A percentile compares a stretch with the other conserved stretches of the same genome.
These are phyloP conservation scores for Apiotrichum gamsii DNA, from an alignment of 1,284 basidiomycete genomes.

Conservation along the genomic window DNA sequence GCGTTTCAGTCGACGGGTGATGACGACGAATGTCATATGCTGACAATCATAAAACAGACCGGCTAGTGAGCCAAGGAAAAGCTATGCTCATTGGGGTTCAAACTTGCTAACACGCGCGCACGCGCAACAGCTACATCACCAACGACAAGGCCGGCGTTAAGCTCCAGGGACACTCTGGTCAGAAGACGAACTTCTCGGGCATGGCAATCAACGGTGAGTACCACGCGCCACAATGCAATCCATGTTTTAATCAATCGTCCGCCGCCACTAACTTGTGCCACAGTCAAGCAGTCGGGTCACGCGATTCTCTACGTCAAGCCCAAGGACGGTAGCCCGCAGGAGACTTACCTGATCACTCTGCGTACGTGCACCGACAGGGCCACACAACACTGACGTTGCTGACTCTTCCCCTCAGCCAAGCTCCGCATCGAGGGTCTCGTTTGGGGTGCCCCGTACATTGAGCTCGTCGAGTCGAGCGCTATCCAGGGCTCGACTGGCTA, in stretches of 20 bases:
- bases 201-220: constrained; percentile 67
- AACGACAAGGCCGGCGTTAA: constrained; percentile 74
- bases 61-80: constrained; percentile 35
- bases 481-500: constrained; percentile 76
- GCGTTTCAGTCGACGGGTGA: too few species aligned
- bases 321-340: constrained; percentile 53
- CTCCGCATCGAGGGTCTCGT: constrained; percentile 57
- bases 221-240: too few species aligned
- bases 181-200: constrained; percentile 73
- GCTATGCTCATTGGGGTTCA: neutral
- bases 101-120: constrained; percentile 50
- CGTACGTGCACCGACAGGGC: constrained; percentile 49
- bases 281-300: constrained; percentile 92
- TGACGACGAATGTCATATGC: too few species aligned
- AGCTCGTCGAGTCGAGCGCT: constrained; percentile 74
- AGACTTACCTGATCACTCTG: constrained; percentile 85
- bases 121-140: constrained; percentile 65
- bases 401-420: constrained; percentile 49
- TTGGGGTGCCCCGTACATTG: constrained; percentile 58
- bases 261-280: too few species aligned
- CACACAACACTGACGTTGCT: too few species aligned
- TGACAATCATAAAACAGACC: too few species aligned
- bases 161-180: constrained; percentile 84
- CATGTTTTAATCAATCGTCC: too few species aligned
- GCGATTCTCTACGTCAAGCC: constrained; percentile 70